Evolutionary conservation across 192 early-diverging fungal species (phyloP).

Genomic region (Cetraspora pellucida): DNA sequence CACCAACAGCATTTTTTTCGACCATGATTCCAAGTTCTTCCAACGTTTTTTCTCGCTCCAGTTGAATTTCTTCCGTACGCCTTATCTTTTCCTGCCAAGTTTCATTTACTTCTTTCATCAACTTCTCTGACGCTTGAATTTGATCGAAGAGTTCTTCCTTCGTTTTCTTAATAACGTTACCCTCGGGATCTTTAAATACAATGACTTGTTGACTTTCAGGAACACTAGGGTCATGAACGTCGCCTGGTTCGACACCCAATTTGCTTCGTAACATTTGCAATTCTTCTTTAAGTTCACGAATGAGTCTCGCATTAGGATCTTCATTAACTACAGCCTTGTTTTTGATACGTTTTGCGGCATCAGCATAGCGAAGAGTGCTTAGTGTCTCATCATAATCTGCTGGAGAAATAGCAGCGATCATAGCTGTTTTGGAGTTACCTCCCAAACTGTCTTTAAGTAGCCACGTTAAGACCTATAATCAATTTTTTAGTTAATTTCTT

Average conservation of each 20-base stretch:
- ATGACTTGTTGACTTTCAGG: conserved; percentile 41
- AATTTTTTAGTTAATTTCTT: background rate
- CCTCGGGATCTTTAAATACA: conserved; percentile 48
- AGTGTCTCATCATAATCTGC: conserved; percentile 77
- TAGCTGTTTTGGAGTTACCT: conserved; percentile 82
- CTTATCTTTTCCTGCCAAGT: conserved; percentile 83
- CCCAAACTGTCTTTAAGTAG: conserved; percentile 82
- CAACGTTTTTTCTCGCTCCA: conserved; percentile 71
- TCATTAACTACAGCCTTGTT: conserved; percentile 92
- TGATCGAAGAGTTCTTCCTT: conserved; percentile 72
- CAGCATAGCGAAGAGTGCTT: conserved; percentile 86
- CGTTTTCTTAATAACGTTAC: conserved; percentile 48
- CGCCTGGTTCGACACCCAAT: conserved; percentile 37
- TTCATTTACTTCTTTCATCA: conserved; percentile 80
- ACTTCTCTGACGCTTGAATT: conserved; percentile 82
- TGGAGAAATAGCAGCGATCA: conserved; percentile 81
- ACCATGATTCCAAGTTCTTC: conserved; percentile 79
- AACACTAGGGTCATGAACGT: conserved; percentile 36
- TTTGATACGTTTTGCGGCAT: conserved; percentile 88
- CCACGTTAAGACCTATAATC: conserved; percentile 73
- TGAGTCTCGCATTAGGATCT: conserved; percentile 74
- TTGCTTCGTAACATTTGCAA: conserved; percentile 63
- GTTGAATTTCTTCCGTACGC: conserved; percentile 71
- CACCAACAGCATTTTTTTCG: conserved; percentile 69
- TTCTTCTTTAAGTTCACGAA: conserved; percentile 85